phyloP scores from a whole-genome alignment of 2,329 filamentous ascomycete genomes.

The Nemania serpens region DNA sequence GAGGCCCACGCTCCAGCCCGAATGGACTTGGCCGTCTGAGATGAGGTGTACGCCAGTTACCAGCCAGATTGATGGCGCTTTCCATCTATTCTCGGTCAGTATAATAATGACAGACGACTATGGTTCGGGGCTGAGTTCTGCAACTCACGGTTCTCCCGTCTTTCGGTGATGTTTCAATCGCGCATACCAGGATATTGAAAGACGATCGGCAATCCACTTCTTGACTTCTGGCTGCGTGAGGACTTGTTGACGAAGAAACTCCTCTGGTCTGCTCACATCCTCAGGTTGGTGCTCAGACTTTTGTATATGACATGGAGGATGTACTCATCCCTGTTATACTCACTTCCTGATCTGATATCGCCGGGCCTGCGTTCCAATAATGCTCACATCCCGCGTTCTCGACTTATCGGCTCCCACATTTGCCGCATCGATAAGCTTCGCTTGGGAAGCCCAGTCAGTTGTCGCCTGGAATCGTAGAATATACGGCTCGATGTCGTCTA shows the following conservation, averaged over 20 bases:
- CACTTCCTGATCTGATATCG: constrained; percentile 27
- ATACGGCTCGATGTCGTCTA: constrained; percentile 22
- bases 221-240: constrained; percentile 23
- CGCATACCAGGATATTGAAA: constrained; percentile 20
- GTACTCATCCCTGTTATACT: neutral
- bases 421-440: constrained; percentile 17
- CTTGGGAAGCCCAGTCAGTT: constrained; percentile 19
- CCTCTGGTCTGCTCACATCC: constrained; percentile 10
- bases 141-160: constrained; percentile 18
- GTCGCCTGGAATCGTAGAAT: constrained; percentile 14
- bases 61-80: constrained; percentile 17
- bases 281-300: neutral
- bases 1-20: constrained; percentile 15
- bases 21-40: constrained; percentile 18
- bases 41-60: constrained; percentile 22
- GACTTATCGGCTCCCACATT: constrained; percentile 16
- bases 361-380: constrained; percentile 18
- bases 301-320: neutral
- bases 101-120: neutral
- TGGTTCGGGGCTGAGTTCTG: neutral
- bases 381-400: constrained; percentile 18
- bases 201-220: constrained; percentile 21
- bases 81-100: constrained; percentile 15
- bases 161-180: constrained; percentile 17
- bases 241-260: constrained; percentile 19